phyloP scores from a whole-genome alignment of 192 early-diverging fungal species.

The Diversispora epigaea region DNA sequence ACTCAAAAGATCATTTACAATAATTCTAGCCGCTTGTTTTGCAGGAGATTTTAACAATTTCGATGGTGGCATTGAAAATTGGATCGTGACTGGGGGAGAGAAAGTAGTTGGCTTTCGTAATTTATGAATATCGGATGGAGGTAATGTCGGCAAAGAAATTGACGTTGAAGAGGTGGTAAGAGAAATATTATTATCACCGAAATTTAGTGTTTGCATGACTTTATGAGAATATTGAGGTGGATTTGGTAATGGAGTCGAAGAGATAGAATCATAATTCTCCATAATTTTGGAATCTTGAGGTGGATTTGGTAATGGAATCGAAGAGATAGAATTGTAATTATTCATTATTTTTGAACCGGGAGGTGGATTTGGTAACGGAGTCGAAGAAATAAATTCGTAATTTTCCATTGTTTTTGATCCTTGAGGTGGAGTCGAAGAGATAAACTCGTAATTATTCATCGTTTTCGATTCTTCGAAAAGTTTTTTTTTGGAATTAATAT shows the following conservation, averaged over 20 bases:
- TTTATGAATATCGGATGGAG: neutral
- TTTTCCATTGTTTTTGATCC: neutral
- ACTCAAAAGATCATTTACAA: slow-evolving; percentile 35
- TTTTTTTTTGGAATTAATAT: slow-evolving; percentile 8
- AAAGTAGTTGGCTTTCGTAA: neutral
- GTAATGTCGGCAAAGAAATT: neutral
- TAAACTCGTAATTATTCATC: neutral
- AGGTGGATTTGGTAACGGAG: neutral
- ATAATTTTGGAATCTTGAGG: neutral
- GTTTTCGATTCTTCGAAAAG: too few species aligned
- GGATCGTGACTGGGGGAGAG: slow-evolving; percentile 40
- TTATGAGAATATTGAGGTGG: neutral
- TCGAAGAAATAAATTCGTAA: neutral
- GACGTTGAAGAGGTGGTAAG: neutral
- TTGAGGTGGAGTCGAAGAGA: too few species aligned
- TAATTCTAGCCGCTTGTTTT: slow-evolving; percentile 36
- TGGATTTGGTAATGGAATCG: neutral
- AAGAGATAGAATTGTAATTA: neutral
- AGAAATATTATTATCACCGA: neutral
- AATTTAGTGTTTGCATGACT: neutral
- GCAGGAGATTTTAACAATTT: slow-evolving; percentile 36
- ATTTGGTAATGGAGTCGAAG: neutral
- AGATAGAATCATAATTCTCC: neutral
- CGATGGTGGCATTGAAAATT: slow-evolving; percentile 36
- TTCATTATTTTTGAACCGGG: neutral